phyloP scores from a whole-genome alignment of 805 yeast genomes.

The Wickerhamiella brachini region DNA sequence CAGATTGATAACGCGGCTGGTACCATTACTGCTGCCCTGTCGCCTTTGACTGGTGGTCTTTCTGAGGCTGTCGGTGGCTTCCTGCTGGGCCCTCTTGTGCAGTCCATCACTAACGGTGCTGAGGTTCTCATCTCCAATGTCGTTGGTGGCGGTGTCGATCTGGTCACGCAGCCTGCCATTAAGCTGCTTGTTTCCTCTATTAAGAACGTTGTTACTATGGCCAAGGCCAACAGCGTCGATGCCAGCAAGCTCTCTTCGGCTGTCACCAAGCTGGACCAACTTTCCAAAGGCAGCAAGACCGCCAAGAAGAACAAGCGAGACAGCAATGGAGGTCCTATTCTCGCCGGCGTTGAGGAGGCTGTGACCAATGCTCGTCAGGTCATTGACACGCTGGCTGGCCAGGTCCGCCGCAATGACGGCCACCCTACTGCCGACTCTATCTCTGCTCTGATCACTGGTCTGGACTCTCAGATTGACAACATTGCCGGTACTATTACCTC shows the following conservation, averaged over 20 bases:
- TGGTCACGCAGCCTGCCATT: conserved; percentile 2
- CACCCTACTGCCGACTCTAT: conserved; percentile 10
- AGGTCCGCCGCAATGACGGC: conserved; percentile 5
- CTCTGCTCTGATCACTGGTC: conserved; percentile 6
- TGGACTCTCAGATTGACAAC: conserved; percentile 2
- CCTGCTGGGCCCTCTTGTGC: conserved; percentile 21
- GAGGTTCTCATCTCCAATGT: conserved; percentile 19
- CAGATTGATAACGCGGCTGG: conserved; percentile 21
- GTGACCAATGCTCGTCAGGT: conserved; percentile 13
- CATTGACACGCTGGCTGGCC: conserved; percentile 11
- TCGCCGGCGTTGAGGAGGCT: conserved; percentile 11
- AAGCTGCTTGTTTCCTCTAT: conserved; percentile 7
- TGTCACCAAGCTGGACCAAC: neutral
- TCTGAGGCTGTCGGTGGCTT: neutral
- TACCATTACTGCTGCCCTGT: conserved; percentile 8
- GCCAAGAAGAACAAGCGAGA: neutral
- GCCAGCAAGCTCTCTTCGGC: conserved; percentile 2
- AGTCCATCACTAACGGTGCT: conserved; percentile 22
- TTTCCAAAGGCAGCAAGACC: neutral
- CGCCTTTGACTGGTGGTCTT: conserved; percentile 12
- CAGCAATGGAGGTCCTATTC: neutral
- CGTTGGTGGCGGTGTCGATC: conserved; percentile 16
- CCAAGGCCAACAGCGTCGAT: conserved; percentile 10
- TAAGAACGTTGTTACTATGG: conserved; percentile 8
- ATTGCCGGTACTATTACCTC: conserved; percentile 12